Conservation (phyloP, 176 grass and related monocot genomes). For the Carex kokanica region DNA sequence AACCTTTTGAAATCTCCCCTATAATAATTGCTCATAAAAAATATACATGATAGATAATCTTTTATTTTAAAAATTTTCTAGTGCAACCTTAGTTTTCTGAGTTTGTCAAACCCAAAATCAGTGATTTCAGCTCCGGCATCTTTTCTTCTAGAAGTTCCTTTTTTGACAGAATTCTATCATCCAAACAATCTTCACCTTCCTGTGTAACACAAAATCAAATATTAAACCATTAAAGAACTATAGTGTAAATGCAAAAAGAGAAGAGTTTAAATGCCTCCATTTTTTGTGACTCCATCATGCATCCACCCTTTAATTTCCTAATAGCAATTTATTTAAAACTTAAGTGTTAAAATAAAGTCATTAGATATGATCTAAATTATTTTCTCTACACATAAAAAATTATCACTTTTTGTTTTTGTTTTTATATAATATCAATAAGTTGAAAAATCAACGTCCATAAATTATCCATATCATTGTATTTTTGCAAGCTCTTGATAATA, state of each 20-base stretch:
- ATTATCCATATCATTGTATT: too few relatives aligned
- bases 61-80: not conserved
- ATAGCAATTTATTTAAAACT: too few relatives aligned
- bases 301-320: too few relatives aligned
- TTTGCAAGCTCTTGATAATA: too few relatives aligned
- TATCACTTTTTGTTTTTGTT: too few relatives aligned
- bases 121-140: constrained; percentile 78
- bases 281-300: too few relatives aligned
- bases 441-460: too few relatives aligned
- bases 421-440: too few relatives aligned
- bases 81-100: not conserved
- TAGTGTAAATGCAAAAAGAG: not conserved
- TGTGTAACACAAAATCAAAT: constrained; percentile 31
- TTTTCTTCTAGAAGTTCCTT: constrained; percentile 70
- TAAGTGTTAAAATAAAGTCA: too few relatives aligned
- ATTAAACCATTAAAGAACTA: not conserved
- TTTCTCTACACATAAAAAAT: too few relatives aligned
- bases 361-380: too few relatives aligned
- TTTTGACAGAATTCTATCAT: constrained; percentile 54
- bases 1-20: not conserved
- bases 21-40: constrained; percentile 1
- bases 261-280: too few relatives aligned
- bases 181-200: constrained; percentile 59
- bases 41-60: constrained; percentile 11
- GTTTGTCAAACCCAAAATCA: constrained; percentile 45